These are phyloP conservation scores for carrot (Daucus carota) DNA, from an alignment of 129 eudicot genomes.

Conservation along the genomic window DH1_v3.0 NC_030384.2:43295001-43295500, in stretches of 20 bases:
- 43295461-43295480: not conserved
- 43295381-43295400: conserved; percentile 3
- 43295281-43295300: not conserved
- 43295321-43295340: not conserved
- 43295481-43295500: conserved; percentile 13
- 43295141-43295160: not conserved
- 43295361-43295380: conserved; percentile 7
- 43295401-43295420: conserved; percentile 1
- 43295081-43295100: not conserved
- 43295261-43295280: not conserved
- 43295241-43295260: not conserved
- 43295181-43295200: not conserved
- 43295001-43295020: conserved; percentile 1
- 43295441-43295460: not conserved
- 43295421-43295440: not conserved
- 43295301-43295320: not conserved
- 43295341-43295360: not conserved
- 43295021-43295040: not conserved
- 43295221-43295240: not conserved
- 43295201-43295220: not conserved
- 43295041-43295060: not conserved
- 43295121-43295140: not conserved
- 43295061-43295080: not conserved
- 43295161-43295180: not conserved
- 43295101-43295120: not conserved